A percentile compares a stretch with the other conserved stretches of the same genome.
Conservation (phyloP, 129 eudicot species). For the Ambrosia artemisiifolia region DNA sequence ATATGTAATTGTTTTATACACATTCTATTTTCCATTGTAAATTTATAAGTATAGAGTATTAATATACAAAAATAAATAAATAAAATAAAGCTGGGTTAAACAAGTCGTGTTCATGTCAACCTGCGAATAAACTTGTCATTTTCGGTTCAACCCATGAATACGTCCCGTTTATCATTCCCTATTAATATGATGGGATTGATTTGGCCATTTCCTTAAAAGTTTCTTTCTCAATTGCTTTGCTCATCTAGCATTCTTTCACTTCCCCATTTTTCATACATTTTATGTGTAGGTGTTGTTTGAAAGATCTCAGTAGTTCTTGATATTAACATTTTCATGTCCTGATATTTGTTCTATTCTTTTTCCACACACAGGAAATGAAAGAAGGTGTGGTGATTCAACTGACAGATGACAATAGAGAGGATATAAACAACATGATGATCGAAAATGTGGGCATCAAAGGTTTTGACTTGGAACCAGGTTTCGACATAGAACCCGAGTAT, state of each 20-base stretch:
- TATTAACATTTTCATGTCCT: not conserved
- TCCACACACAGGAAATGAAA: conserved; percentile 27
- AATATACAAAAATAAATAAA: not conserved
- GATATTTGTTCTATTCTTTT: not conserved
- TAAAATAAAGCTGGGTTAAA: not conserved
- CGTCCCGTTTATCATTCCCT: not conserved
- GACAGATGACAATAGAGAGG: conserved; percentile 23
- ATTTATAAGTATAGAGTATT: not conserved
- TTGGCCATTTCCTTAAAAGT: not conserved
- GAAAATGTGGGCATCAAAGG: conserved; percentile 9
- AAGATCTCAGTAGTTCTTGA: not conserved
- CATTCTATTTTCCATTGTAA: not conserved
- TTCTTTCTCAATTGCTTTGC: not conserved
- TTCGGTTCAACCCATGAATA: not conserved
- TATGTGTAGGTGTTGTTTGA: not conserved
- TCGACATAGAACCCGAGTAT: conserved; percentile 27
- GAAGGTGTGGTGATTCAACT: conserved; percentile 25
- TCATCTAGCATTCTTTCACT: not conserved
- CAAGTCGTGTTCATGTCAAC: not conserved
- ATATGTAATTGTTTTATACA: not conserved
- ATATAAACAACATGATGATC: conserved; percentile 6
- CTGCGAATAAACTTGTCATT: not conserved
- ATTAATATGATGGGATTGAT: not conserved
- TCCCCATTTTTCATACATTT: not conserved
- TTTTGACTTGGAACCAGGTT: conserved; percentile 19